Evolutionary conservation across 495 filamentous ascomycete genomes (phyloP).

Genomic region (Podospora australis): DNA sequence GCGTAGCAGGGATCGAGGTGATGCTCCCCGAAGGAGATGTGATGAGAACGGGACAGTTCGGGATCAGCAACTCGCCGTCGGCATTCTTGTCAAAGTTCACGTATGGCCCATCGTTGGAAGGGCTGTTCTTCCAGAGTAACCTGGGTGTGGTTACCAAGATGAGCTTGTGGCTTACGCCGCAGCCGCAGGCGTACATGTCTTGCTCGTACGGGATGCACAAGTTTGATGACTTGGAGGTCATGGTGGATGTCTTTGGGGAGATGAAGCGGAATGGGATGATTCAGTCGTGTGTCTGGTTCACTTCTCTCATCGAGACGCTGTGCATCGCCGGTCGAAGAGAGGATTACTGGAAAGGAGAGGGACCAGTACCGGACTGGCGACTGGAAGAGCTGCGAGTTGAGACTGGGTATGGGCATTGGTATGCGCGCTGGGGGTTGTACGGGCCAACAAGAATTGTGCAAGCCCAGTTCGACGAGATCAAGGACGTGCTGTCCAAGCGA

Average conservation of each 20-base stretch:
- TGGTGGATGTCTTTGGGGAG: slow-evolving; percentile 35
- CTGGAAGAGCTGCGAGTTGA: slow-evolving; percentile 38
- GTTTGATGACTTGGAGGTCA: slow-evolving; percentile 38
- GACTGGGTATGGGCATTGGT: slow-evolving; percentile 40
- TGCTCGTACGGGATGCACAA: slow-evolving; percentile 43
- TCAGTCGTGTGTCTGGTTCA: slow-evolving; percentile 36
- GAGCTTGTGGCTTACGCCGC: slow-evolving; percentile 40
- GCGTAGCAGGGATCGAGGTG: slow-evolving; percentile 43
- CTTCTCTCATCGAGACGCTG: slow-evolving; percentile 42
- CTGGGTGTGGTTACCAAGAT: slow-evolving; percentile 46
- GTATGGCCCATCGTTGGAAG: slow-evolving; percentile 43
- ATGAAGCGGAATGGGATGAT: slow-evolving; percentile 34
- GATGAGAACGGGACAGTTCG: slow-evolving; percentile 45
- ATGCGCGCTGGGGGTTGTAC: slow-evolving; percentile 42
- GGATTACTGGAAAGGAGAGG: slow-evolving; percentile 39
- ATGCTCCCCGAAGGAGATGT: slow-evolving; percentile 43
- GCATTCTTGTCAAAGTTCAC: slow-evolving; percentile 42
- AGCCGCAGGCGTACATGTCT: slow-evolving; percentile 44
- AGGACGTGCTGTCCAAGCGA: slow-evolving; percentile 24
- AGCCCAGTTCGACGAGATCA: slow-evolving; percentile 42
- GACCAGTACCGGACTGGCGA: slow-evolving; percentile 41
- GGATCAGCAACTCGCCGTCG: slow-evolving; percentile 36
- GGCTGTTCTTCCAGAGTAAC: slow-evolving; percentile 45
- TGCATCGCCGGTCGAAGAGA: slow-evolving; percentile 39
- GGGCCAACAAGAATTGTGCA: slow-evolving; percentile 37